A percentile compares a stretch with the other conserved stretches of the same genome.
These are phyloP conservation scores for Tetrahymena malaccensis DNA, from an alignment of 73 alveolate species.

Conservation along the genomic window DNA sequence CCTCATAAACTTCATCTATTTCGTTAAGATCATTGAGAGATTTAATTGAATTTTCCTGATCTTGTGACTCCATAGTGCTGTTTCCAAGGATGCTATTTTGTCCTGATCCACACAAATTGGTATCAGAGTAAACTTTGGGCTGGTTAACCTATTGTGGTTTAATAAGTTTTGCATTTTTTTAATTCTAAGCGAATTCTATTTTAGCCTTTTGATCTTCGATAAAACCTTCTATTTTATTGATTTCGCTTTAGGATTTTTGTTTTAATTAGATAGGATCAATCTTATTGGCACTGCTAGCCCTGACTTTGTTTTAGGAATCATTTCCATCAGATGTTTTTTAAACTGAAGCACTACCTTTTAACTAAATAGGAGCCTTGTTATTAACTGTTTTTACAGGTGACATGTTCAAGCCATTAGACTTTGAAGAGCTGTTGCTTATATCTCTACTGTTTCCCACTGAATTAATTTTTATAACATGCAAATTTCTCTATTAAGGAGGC, in stretches of 20 bases:
- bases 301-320: neutral
- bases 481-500: neutral
- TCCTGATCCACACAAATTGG: neutral
- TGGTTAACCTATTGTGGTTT: neutral
- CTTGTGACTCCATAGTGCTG: neutral
- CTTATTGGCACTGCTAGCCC: neutral
- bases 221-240: neutral
- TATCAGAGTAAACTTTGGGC: neutral
- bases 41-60: neutral
- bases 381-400: neutral
- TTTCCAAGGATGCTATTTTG: neutral
- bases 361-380: neutral
- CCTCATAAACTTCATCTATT: neutral
- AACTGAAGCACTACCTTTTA: neutral
- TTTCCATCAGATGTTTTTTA: neutral
- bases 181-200: neutral
- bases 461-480: neutral
- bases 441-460: neutral
- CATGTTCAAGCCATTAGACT: neutral
- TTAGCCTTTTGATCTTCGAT: neutral
- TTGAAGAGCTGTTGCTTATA: neutral
- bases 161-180: neutral
- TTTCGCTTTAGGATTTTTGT: neutral
- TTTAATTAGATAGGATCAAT: neutral
- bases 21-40: neutral